phyloP scores from a whole-genome alignment of 495 filamentous ascomycete genomes.

The Parathielavia hyrcaniae region DNA sequence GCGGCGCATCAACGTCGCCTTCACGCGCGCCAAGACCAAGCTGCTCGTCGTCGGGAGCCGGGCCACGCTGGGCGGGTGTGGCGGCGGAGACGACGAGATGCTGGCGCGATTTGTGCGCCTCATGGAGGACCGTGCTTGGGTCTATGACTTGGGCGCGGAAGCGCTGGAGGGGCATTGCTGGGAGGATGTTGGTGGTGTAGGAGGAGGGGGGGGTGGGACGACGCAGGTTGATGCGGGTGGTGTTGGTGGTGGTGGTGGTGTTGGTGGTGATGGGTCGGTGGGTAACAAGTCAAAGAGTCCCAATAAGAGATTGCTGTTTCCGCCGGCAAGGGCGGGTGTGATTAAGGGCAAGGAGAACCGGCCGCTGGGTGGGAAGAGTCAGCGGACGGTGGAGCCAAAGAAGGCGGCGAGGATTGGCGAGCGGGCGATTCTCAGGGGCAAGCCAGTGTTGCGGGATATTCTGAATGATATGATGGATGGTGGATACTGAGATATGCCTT shows the following conservation, averaged over 20 bases:
- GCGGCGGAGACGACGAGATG: constrained; percentile 70
- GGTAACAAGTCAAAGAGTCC: constrained; percentile 8
- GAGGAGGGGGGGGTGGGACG: too few relatives aligned
- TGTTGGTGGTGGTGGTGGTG: neutral
- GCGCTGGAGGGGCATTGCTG: constrained; percentile 66
- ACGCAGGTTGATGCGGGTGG: neutral
- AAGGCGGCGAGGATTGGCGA: constrained; percentile 38
- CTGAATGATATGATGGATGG: constrained; percentile 44
- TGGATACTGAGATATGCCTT: constrained; percentile 17
- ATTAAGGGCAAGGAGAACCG: constrained; percentile 30
- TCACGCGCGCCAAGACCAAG: constrained; percentile 87
- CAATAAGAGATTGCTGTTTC: constrained; percentile 5
- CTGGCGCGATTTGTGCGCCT: constrained; percentile 66
- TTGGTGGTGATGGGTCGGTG: neutral
- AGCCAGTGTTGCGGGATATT: constrained; percentile 43
- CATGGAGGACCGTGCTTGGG: constrained; percentile 67
- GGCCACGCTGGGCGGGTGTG: constrained; percentile 57
- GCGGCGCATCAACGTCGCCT: constrained; percentile 89
- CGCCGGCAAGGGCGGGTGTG: constrained; percentile 1
- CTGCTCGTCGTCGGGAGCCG: constrained; percentile 78
- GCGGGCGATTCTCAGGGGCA: constrained; percentile 36
- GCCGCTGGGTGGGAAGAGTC: constrained; percentile 12
- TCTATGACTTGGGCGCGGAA: constrained; percentile 58
- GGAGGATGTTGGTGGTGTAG: constrained; percentile 15
- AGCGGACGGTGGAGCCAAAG: constrained; percentile 13